A percentile compares a stretch with the other conserved stretches of the same genome.
Evolutionary conservation across 1,139 yeast genomes (phyloP).

Genomic region (Hansenula sp.): DNA sequence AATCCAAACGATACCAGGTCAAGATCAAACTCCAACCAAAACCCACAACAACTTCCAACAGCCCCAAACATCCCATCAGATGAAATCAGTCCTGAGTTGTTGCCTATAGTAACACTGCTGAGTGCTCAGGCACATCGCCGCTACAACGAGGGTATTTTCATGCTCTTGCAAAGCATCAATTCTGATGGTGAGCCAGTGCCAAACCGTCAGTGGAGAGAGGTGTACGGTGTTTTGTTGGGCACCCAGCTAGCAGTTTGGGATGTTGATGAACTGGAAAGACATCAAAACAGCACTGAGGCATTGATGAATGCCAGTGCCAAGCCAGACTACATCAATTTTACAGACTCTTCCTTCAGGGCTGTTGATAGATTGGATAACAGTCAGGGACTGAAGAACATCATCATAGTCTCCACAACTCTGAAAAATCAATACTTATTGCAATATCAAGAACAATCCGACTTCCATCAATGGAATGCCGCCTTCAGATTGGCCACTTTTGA

Average conservation of each 20-base stretch:
- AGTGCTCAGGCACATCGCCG: constrained; percentile 73
- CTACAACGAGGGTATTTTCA: constrained; percentile 70
- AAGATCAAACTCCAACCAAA: background rate
- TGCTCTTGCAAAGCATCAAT: constrained; percentile 67
- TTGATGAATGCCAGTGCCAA: constrained; percentile 55
- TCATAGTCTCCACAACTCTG: constrained; percentile 85
- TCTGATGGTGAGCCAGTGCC: constrained; percentile 81
- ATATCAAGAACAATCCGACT: constrained; percentile 55
- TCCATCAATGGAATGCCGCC: constrained; percentile 72
- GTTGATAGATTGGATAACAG: constrained; percentile 34
- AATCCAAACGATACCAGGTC: background rate
- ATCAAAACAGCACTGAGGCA: constrained; percentile 44
- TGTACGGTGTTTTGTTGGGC: constrained; percentile 87
- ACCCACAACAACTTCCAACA: background rate
- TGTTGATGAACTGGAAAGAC: constrained; percentile 66
- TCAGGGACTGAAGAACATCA: constrained; percentile 51
- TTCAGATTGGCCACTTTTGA: constrained; percentile 78
- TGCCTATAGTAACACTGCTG: constrained; percentile 70
- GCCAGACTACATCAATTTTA: constrained; percentile 87
- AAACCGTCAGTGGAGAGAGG: constrained; percentile 86
- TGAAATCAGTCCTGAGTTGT: constrained; percentile 53
- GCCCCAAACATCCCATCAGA: constrained; percentile 6
- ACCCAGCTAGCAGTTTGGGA: constrained; percentile 93
- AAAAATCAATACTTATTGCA: constrained; percentile 84
- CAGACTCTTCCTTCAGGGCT: constrained; percentile 86